Evolutionary conservation across 75 land plant genomes (phyloP).

Genomic region (Pinus taeda): DNA sequence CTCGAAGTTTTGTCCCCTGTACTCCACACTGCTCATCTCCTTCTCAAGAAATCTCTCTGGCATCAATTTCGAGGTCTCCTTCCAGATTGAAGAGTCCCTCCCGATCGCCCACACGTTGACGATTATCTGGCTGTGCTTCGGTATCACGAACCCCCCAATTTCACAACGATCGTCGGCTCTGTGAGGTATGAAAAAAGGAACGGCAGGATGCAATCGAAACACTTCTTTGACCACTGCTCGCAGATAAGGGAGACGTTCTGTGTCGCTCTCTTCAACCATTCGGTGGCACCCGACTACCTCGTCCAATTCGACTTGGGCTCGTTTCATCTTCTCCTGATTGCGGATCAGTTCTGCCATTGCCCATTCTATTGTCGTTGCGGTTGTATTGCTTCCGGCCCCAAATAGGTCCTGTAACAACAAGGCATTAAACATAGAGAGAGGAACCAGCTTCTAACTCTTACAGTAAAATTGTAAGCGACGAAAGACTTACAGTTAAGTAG

Average conservation of each 20-base stretch:
- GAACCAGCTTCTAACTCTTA: neutral
- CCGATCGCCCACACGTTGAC: conserved; percentile 43
- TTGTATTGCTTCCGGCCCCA: conserved; percentile 15
- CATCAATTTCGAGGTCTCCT: conserved; percentile 19
- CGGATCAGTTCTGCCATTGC: conserved; percentile 21
- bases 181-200: neutral
- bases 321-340: neutral
- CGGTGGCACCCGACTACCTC: neutral
- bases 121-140: conserved; percentile 13
- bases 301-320: neutral
- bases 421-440: neutral
- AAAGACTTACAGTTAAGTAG: neutral
- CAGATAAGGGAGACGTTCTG: conserved; percentile 8
- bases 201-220: too few relatives aligned
- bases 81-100: conserved; percentile 32
- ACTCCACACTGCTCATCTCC: neutral
- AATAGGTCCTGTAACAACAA: conserved; percentile 13
- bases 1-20: conserved; percentile 10
- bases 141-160: conserved; percentile 21
- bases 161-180: conserved; percentile 18
- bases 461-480: neutral
- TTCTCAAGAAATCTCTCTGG: conserved; percentile 35
- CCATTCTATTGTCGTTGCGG: conserved; percentile 23
- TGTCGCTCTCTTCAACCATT: conserved; percentile 14
- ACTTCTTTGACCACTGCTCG: too few relatives aligned